Evolutionary conservation across 2,329 filamentous ascomycete genomes (phyloP).

Genomic region (Trichophyton rubrum): DNA sequence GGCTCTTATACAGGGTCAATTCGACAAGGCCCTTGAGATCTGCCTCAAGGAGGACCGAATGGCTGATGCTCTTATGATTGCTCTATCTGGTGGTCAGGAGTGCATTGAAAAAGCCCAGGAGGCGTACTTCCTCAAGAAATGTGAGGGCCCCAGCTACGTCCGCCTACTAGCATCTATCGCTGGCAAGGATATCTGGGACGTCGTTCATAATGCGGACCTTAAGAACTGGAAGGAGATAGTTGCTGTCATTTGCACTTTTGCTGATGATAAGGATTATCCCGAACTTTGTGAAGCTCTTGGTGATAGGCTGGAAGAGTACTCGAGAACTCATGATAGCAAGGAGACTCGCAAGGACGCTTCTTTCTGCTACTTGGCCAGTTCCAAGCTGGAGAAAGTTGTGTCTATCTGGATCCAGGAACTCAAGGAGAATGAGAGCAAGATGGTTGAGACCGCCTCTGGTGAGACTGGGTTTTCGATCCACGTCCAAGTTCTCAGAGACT

Average conservation of each 20-base stretch:
- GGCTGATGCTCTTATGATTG: conserved; percentile 95
- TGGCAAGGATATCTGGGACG: conserved; percentile 93
- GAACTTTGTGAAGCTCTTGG: conserved; percentile 91
- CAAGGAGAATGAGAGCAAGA: conserved; percentile 66
- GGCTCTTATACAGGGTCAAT: conserved; percentile 79
- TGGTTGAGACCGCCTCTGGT: conserved; percentile 53
- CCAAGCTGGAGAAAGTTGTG: conserved; percentile 94
- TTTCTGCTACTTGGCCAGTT: conserved; percentile 91
- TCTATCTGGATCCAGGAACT: conserved; percentile 87
- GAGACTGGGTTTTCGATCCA: conserved; percentile 88
- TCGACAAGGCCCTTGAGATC: conserved; percentile 77
- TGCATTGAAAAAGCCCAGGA: conserved; percentile 89
- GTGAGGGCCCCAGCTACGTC: conserved; percentile 77
- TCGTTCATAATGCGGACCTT: conserved; percentile 91
- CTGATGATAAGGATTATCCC: conserved; percentile 78
- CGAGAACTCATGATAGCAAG: conserved; percentile 43
- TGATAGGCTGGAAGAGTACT: conserved; percentile 68
- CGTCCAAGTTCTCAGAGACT: conserved; percentile 72
- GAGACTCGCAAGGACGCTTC: conserved; percentile 69
- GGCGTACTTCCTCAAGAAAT: conserved; percentile 75
- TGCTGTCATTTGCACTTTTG: conserved; percentile 91
- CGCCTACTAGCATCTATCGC: conserved; percentile 84
- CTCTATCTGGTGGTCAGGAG: conserved; percentile 87
- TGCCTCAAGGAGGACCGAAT: conserved; percentile 80
- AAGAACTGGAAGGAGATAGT: conserved; percentile 94